Conservation (phyloP, 2,329 filamentous ascomycete genomes). For the Dactylella cylindrospora region DNA sequence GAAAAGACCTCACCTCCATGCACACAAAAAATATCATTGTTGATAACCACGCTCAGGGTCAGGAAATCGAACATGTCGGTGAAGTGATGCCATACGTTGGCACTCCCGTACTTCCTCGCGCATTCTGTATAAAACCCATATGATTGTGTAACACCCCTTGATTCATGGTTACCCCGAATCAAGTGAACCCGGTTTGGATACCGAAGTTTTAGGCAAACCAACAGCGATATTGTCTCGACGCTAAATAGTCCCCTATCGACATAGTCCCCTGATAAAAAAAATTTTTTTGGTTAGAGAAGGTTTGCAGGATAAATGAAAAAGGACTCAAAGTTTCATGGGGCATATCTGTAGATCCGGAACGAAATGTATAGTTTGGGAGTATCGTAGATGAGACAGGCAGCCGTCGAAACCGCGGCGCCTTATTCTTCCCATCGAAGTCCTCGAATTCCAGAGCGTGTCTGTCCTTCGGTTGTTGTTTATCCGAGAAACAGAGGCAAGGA, state of each 20-base stretch:
- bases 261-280: constrained; percentile 68
- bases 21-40: constrained; percentile 98
- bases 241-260: constrained; percentile 98
- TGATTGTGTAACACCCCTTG: constrained; percentile 93
- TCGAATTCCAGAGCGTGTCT: no score
- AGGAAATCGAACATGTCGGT: constrained; percentile 99
- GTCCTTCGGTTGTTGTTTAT: constrained; percentile 32
- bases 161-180: constrained; percentile 97
- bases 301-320: constrained; percentile 50
- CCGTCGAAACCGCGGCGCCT: no score
- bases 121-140: constrained; percentile 99
- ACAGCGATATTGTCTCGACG: constrained; percentile 96
- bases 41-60: constrained; percentile 94
- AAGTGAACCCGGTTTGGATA: constrained; percentile 94
- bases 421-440: no score
- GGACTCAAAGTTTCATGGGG: constrained; percentile 11
- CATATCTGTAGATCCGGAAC: constrained; percentile 18
- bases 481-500: constrained; percentile 25
- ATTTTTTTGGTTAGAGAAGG: constrained; percentile 56
- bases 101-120: constrained; percentile 95
- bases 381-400: no score
- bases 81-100: constrained; percentile 99
- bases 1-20: constrained; percentile 67
- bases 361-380: no score
- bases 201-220: constrained; percentile 94